A percentile compares a stretch with the other conserved stretches of the same genome.
These are phyloP conservation scores for Phytophthora pluvialis DNA, from an alignment of 352 stramenopile species.

Conservation along the genomic window DNA sequence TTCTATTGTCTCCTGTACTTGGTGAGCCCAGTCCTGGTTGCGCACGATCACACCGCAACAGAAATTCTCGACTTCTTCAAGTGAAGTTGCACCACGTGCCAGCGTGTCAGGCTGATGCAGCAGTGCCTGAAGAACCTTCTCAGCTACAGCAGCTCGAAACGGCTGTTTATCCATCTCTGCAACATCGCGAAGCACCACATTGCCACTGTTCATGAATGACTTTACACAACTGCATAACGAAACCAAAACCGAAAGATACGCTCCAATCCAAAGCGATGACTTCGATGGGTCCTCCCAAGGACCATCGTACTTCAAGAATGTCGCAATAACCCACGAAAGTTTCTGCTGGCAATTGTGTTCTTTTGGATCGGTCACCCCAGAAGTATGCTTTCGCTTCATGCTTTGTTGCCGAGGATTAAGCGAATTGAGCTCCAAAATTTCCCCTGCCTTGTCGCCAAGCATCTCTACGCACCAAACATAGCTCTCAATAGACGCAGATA, in stretches of 20 bases:
- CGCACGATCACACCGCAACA: constrained; percentile 25
- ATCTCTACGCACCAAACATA: constrained; percentile 62
- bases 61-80: constrained; percentile 39
- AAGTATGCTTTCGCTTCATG: constrained; percentile 44
- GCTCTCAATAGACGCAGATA: constrained; percentile 64
- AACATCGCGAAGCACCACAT: constrained; percentile 23
- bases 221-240: constrained; percentile 39
- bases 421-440: constrained; percentile 20
- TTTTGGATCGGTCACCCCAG: not conserved
- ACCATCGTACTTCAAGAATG: constrained; percentile 38
- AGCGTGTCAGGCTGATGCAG: constrained; percentile 21
- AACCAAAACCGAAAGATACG: constrained; percentile 36
- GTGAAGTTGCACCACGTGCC: constrained; percentile 13
- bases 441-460: constrained; percentile 40
- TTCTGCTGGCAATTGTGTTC: constrained; percentile 27
- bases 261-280: constrained; percentile 22
- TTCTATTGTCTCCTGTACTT: constrained; percentile 32
- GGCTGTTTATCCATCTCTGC: constrained; percentile 24
- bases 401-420: constrained; percentile 11
- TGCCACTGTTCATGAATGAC: constrained; percentile 18
- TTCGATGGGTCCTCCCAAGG: constrained; percentile 27
- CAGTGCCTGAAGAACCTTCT: constrained; percentile 33
- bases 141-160: constrained; percentile 26
- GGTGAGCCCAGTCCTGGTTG: constrained; percentile 24
- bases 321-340: constrained; percentile 47